Evolutionary conservation across 2,329 filamentous ascomycete genomes (phyloP).

Genomic region (Pyricularia pennisetigena): DNA sequence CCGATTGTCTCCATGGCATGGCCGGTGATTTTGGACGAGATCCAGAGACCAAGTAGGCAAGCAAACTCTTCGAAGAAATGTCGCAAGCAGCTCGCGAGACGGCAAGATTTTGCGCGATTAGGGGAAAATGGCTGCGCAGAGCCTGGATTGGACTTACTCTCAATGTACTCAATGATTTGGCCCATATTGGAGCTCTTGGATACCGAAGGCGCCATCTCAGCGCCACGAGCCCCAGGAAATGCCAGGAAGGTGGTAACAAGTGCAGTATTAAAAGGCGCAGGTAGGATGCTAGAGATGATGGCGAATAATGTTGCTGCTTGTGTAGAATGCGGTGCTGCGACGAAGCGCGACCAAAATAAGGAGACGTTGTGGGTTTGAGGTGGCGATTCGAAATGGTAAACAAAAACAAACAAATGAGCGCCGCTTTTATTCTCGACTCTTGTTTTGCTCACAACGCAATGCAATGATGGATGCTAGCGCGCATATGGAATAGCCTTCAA

Average conservation of each 20-base stretch:
- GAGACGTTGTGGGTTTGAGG: neutral
- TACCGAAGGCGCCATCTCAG: slow-evolving; percentile 38
- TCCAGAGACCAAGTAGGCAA: neutral
- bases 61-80: neutral
- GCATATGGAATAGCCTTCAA: neutral
- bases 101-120: neutral
- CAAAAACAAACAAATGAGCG: neutral
- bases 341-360: neutral
- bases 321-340: neutral
- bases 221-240: neutral
- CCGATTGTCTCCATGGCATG: neutral
- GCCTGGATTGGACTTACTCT: slow-evolving; percentile 50
- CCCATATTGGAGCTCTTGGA: slow-evolving; percentile 54
- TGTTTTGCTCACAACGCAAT: neutral
- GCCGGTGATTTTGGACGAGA: neutral
- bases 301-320: neutral
- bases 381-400: neutral
- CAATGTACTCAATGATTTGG: slow-evolving; percentile 92
- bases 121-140: neutral
- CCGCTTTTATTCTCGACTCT: neutral
- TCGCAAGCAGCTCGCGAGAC: neutral
- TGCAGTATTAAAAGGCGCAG: neutral
- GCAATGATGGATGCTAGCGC: neutral
- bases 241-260: neutral
- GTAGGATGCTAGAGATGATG: neutral